Conservation (phyloP, 2,329 filamentous ascomycete genomes). For the Neurospora sp. region DNA sequence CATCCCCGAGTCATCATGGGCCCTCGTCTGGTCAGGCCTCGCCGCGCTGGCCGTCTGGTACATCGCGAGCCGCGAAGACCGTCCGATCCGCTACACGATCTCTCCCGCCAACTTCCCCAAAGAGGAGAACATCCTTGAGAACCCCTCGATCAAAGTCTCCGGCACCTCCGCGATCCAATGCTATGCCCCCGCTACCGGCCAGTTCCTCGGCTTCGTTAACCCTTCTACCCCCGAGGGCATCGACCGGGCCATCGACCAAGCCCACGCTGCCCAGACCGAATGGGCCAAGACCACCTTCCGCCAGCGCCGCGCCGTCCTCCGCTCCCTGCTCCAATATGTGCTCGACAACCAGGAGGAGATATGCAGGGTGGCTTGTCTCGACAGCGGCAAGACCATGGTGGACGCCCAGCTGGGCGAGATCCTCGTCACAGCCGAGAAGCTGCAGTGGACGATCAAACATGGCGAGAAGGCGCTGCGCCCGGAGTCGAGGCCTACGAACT, state of each 20-base stretch:
- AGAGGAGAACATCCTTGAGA: constrained; percentile 46
- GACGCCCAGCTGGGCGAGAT: constrained; percentile 93
- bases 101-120: constrained; percentile 51
- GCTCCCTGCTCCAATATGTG: constrained; percentile 70
- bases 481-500: constrained; percentile 69
- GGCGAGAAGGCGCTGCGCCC: constrained; percentile 71
- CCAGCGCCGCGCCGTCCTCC: constrained; percentile 68
- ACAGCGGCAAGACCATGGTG: constrained; percentile 93
- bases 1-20: constrained; percentile 4
- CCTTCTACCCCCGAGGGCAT: constrained; percentile 68
- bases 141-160: constrained; percentile 51
- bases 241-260: constrained; percentile 65
- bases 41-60: constrained; percentile 8
- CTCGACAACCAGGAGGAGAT: constrained; percentile 85
- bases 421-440: constrained; percentile 83
- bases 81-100: constrained; percentile 48
- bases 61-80: constrained; percentile 26
- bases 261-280: constrained; percentile 60
- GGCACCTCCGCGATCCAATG: constrained; percentile 65
- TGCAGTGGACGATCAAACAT: constrained; percentile 87
- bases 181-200: constrained; percentile 82
- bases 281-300: constrained; percentile 74
- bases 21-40: constrained; percentile 10
- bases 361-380: constrained; percentile 73
- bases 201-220: constrained; percentile 68